Evolutionary conservation across 768 basidiomycete genomes (phyloP), one percentile per base, ranked within the genome.

Genomic region (Thelephora aurantiotincta): DNA sequence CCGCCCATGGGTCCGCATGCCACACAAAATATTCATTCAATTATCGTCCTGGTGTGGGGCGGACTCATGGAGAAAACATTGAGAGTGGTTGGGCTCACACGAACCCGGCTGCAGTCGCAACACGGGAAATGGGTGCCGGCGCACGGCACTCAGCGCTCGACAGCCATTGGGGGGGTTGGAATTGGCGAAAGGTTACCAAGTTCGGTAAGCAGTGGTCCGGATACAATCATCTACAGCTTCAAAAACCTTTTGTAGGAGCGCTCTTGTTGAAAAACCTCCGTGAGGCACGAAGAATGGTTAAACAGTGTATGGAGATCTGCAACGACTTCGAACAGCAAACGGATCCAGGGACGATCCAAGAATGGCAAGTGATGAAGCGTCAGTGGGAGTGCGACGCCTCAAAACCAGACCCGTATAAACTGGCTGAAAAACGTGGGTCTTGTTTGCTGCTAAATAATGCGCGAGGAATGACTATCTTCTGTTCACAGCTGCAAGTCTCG

Each of bases 11-110:
- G 0, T 26, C 53, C 0, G 19, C 5, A 5, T 38, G 68, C 43
- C 62, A 63, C 6, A 48, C 45, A 13, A 46, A 46, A 2, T 69
- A 55, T 42, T 64, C 58, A 1, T 51, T 71, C 12, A 64, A 62
- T 19, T 61, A 59, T 43, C 45, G 50, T 12, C 33, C 48, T 1
- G 58, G 64, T 4, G 53, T 55, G 22, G 64, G 62, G 9, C 56
- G 57, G 2, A 58, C 55, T 1, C 64, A 66, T 53, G 63, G 68
- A 0, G 65, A 72, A 43, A 65, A 56, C 0, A 55, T 66, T 0
- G 71, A 74, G 38, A 52, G 52, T 0, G 53, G 48, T 0, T 73
- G 71, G 71, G 48, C 66, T 0, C 53, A 53, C 6, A 53, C 60
- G 7, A 68, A 69, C 48, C 49, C 56, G 0, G 51, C 59, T 0